Percentiles rank a stretch among this genome's conserved stretches.
These are phyloP conservation scores for Backusella luteola DNA, from an alignment of 192 early-diverging fungal species.

Conservation along the genomic window DNA sequence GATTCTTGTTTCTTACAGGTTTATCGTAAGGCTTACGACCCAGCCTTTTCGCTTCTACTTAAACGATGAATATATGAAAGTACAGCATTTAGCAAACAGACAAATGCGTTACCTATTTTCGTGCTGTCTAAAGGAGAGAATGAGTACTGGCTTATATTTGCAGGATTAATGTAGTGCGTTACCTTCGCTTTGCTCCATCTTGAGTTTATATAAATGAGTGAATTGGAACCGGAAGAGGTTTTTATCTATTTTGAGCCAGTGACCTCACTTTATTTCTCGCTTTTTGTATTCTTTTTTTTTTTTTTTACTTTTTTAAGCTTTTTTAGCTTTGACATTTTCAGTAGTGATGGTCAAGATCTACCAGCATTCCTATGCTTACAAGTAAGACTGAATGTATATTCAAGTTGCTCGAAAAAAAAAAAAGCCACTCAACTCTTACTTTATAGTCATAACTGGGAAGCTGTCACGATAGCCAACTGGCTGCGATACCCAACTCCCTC, in stretches of 20 bases:
- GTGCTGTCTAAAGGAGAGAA: neutral
- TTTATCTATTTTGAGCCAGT: neutral
- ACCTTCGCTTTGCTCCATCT: neutral
- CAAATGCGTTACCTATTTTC: neutral
- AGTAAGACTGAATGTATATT: neutral
- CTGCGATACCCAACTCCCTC: neutral
- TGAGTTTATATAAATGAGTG: neutral
- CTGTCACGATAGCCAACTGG: neutral
- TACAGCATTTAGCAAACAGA: neutral
- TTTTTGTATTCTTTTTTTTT: neutral
- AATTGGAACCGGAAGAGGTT: neutral
- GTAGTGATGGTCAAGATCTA: neutral
- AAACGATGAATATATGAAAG: neutral
- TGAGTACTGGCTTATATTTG: neutral
- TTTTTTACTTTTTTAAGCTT: neutral
- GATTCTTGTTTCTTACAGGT: neutral
- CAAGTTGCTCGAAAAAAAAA: neutral
- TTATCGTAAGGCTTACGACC: slow-evolving; percentile 3
- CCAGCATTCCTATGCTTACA: neutral
- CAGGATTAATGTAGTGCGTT: neutral
- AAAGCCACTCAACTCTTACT: neutral
- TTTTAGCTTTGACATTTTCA: neutral
- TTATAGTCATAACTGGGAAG: neutral
- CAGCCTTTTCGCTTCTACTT: neutral
- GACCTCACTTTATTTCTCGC: neutral